These are phyloP conservation scores for Microsporum canis DNA, from an alignment of 2,329 filamentous ascomycete genomes.

Conservation along the genomic window DNA sequence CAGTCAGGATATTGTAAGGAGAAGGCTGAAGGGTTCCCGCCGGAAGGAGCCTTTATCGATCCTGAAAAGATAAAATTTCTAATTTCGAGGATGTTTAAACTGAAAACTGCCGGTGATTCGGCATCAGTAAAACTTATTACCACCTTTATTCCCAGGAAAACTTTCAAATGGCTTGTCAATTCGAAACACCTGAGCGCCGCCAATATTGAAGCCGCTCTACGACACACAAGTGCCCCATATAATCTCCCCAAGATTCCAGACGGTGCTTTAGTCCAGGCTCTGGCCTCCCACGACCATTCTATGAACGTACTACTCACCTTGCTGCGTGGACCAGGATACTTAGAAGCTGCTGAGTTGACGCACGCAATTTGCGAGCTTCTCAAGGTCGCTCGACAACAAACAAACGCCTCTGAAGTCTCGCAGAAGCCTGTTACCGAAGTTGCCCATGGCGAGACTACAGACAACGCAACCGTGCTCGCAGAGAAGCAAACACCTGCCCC, in stretches of 20 bases:
- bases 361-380: constrained; percentile 31
- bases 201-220: constrained; percentile 32
- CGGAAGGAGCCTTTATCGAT: constrained; percentile 23
- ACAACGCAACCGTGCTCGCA: not conserved
- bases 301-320: constrained; percentile 28
- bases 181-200: constrained; percentile 28
- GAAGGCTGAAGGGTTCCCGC: constrained; percentile 17
- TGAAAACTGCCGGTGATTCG: constrained; percentile 16
- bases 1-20: constrained; percentile 20
- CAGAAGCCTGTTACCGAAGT: constrained; percentile 24
- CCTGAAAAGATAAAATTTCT: constrained; percentile 29
- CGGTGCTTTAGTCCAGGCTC: constrained; percentile 30
- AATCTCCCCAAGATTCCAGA: constrained; percentile 29
- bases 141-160: constrained; percentile 27
- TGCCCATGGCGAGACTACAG: constrained; percentile 11
- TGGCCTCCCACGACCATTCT: constrained; percentile 31
- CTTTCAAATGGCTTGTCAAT: constrained; percentile 33
- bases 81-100: constrained; percentile 30
- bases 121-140: constrained; percentile 22
- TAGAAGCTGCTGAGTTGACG: constrained; percentile 31
- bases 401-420: constrained; percentile 24
- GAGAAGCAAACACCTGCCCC: not conserved
- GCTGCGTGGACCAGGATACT: constrained; percentile 25
- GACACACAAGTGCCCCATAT: constrained; percentile 24
- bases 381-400: constrained; percentile 27